Base-by-base conservation (phyloP, 1,284 basidiomycete genomes). In the Ustilago esculenta region DNA sequence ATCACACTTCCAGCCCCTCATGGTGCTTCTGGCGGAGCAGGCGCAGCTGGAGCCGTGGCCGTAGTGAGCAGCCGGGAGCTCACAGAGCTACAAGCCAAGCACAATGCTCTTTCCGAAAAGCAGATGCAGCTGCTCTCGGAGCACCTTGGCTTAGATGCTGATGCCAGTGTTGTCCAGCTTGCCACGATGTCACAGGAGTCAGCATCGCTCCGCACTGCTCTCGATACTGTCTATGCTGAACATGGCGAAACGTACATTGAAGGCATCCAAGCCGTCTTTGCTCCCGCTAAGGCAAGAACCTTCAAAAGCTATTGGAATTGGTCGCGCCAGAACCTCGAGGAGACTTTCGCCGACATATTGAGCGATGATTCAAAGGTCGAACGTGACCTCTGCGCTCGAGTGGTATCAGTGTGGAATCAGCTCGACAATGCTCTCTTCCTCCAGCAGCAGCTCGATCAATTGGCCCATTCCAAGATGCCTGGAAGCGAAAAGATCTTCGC, bases 261-360 rank as follows among this genome's bases (percentile, higher is more conserved):
- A 51, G 94, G 95, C 37, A 95, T 98, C 70, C 89, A 93, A 80
- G 93, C 94, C 9, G 86, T 87, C 53, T 98, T 98, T 84, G 92
- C 94, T 77, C 89, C 91, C 1, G 86, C 94, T 80, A 98, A 98
- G 84, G 95, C 94, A 15, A 90, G 95, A 44, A 91, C 90, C 79
- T 98, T 98, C 85, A 93, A 96, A 81, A 96, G 93, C 6, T 92
- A 90, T 6, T 98, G 94, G 95, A 98, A 98, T 83, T 98, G 95
- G 95, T 93, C 91, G 41, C 89, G 95, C 71, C 93, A 96, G 84
- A 92, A 95, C 69, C 92, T 93, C 17, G 85, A 97, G 25, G 85
- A 91, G 61, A 92, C 97, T 90, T 98, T 90, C 85, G 96, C 93
- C 84, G 52, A 58, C 39, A 50, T 69, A 37, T 24, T 49, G 79